Percentiles rank a stretch among this genome's conserved stretches.
These are phyloP conservation scores for Juglanconis sp. DNA, from an alignment of 2,329 filamentous ascomycete genomes.

Conservation along the genomic window DNA sequence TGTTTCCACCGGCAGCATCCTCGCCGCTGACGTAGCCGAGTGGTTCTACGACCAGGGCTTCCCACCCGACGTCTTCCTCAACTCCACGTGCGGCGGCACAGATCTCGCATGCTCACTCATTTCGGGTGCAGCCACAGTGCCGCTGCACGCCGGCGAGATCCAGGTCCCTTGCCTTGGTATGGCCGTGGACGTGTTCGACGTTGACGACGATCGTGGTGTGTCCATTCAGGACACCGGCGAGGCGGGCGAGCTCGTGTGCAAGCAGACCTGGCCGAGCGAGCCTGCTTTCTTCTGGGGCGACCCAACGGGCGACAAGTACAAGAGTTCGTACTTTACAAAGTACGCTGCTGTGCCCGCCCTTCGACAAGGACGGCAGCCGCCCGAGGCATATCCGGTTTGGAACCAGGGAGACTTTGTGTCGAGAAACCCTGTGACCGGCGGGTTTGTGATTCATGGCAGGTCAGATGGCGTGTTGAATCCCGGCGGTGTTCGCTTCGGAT, in stretches of 20 bases:
- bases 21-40: slow-evolving; percentile 38
- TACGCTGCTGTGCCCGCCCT: slow-evolving; percentile 35
- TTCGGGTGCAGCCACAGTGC: slow-evolving; percentile 54
- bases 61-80: slow-evolving; percentile 34
- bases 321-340: slow-evolving; percentile 54
- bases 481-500: slow-evolving; percentile 74
- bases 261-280: slow-evolving; percentile 70
- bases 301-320: slow-evolving; percentile 55
- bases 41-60: slow-evolving; percentile 41
- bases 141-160: slow-evolving; percentile 58
- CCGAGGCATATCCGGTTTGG: slow-evolving; percentile 52
- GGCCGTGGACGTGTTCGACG: slow-evolving; percentile 59
- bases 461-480: slow-evolving; percentile 81
- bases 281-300: slow-evolving; percentile 66
- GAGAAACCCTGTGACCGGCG: slow-evolving; percentile 64
- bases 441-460: slow-evolving; percentile 64
- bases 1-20: slow-evolving; percentile 64
- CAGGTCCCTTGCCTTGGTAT: slow-evolving; percentile 49
- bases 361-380: slow-evolving; percentile 36
- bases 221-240: slow-evolving; percentile 51
- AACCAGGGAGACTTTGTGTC: slow-evolving; percentile 68
- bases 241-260: slow-evolving; percentile 72
- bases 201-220: slow-evolving; percentile 42
- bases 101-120: slow-evolving; percentile 39
- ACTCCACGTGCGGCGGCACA: slow-evolving; percentile 43